Conservation (phyloP, 2,329 filamentous ascomycete species). For the Ceratocystis cacaofunesta region DNA sequence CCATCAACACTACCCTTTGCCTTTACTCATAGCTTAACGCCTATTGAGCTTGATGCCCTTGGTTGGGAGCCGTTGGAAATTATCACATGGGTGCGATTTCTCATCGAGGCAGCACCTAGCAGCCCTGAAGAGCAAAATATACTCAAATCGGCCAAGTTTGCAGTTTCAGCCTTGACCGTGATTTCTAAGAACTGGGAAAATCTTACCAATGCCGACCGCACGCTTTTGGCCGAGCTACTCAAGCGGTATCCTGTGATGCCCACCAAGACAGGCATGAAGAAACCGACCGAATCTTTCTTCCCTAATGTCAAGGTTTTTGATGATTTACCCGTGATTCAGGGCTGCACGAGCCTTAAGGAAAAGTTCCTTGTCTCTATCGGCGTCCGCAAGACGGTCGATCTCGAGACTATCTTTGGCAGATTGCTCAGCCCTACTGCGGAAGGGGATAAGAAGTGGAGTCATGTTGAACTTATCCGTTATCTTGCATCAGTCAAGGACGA, state of each 20-base stretch:
- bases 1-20: slow-evolving; percentile 68
- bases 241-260: slow-evolving; percentile 63
- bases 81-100: slow-evolving; percentile 68
- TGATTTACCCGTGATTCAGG: slow-evolving; percentile 69
- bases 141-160: slow-evolving; percentile 56
- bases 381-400: slow-evolving; percentile 86
- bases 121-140: slow-evolving; percentile 52
- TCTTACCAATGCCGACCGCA: slow-evolving; percentile 13
- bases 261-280: slow-evolving; percentile 79
- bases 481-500: slow-evolving; percentile 78
- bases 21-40: slow-evolving; percentile 58
- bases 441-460: slow-evolving; percentile 63
- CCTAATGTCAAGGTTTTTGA: slow-evolving; percentile 88
- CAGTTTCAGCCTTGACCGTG: slow-evolving; percentile 60
- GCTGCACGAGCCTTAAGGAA: slow-evolving; percentile 69
- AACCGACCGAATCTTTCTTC: slow-evolving; percentile 78
- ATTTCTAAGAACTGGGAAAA: slow-evolving; percentile 79
- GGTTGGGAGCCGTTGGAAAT: slow-evolving; percentile 79
- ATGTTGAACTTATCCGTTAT: slow-evolving; percentile 89
- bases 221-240: slow-evolving; percentile 32
- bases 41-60: slow-evolving; percentile 58
- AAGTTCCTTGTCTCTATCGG: slow-evolving; percentile 74
- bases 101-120: slow-evolving; percentile 52
- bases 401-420: slow-evolving; percentile 83
- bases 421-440: slow-evolving; percentile 48